These are phyloP conservation scores for Carallia pectinifolia DNA, from an alignment of 345 rosid species.

Conservation along the genomic window DNA sequence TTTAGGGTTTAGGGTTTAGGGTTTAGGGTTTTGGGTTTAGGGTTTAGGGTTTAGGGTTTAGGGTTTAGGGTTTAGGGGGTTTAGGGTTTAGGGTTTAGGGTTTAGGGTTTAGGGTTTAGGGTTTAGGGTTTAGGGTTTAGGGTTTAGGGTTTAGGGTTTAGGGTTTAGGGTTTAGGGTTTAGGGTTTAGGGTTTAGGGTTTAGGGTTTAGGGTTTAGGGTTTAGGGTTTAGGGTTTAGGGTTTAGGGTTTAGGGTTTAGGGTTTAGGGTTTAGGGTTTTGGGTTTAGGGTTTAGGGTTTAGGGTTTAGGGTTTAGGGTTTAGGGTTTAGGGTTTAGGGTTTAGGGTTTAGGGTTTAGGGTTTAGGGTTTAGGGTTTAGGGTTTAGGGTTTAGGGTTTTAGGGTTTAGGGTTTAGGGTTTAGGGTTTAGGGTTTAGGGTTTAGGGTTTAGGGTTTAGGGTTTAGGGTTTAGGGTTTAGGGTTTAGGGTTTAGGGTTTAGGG, in stretches of 20 bases:
- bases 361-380: constrained; percentile 22
- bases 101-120: constrained; percentile 19
- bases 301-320: constrained; percentile 21
- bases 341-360: constrained; percentile 13
- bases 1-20: constrained; percentile 4
- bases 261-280: constrained; percentile 18
- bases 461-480: constrained; percentile 24
- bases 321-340: constrained; percentile 21
- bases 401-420: constrained; percentile 23
- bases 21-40: constrained; percentile 9
- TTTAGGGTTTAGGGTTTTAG: constrained; percentile 24
- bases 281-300: constrained; percentile 18
- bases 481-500: constrained; percentile 27
- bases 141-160: constrained; percentile 16
- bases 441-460: constrained; percentile 20
- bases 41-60: constrained; percentile 13
- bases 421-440: constrained; percentile 25
- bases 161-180: constrained; percentile 9
- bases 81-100: constrained; percentile 17
- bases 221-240: constrained; percentile 25
- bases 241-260: constrained; percentile 21
- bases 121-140: constrained; percentile 17
- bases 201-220: constrained; percentile 24
- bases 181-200: constrained; percentile 33
- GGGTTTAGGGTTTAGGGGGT: constrained; percentile 18